Evolutionary conservation across 352 stramenopile species (phyloP).

Genomic region (Elongisporangium prolatum): DNA sequence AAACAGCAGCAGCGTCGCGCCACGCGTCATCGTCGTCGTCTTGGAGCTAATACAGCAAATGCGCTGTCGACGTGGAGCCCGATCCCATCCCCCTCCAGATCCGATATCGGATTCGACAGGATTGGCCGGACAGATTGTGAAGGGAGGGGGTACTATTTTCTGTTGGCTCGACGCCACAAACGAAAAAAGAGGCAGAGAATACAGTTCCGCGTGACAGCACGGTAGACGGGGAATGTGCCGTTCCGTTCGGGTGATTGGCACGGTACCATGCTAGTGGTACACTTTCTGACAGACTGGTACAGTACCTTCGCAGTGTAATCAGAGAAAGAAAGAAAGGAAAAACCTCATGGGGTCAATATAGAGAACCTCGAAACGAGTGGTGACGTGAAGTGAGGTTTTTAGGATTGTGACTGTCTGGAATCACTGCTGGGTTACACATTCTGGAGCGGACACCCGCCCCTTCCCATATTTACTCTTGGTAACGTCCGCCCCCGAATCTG

Average conservation of each 20-base stretch:
- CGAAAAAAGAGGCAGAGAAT: background rate
- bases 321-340: background rate
- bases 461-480: background rate
- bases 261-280: background rate
- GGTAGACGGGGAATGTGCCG: background rate
- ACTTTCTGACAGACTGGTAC: background rate
- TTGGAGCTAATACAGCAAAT: constrained; percentile 6
- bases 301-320: background rate
- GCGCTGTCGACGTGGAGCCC: constrained; percentile 23
- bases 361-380: background rate
- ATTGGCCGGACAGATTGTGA: background rate
- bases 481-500: background rate
- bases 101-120: constrained; percentile 2
- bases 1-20: constrained; percentile 28
- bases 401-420: background rate
- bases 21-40: constrained; percentile 20
- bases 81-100: constrained; percentile 1
- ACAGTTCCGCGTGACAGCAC: background rate
- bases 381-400: background rate
- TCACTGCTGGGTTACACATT: background rate
- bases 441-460: background rate
- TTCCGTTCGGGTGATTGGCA: background rate
- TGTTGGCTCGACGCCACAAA: background rate
- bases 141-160: background rate
- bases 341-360: too few relatives aligned